phyloP scores from a whole-genome alignment of 345 rosid genomes.

The Cardamine chenopodiifolia region DNA sequence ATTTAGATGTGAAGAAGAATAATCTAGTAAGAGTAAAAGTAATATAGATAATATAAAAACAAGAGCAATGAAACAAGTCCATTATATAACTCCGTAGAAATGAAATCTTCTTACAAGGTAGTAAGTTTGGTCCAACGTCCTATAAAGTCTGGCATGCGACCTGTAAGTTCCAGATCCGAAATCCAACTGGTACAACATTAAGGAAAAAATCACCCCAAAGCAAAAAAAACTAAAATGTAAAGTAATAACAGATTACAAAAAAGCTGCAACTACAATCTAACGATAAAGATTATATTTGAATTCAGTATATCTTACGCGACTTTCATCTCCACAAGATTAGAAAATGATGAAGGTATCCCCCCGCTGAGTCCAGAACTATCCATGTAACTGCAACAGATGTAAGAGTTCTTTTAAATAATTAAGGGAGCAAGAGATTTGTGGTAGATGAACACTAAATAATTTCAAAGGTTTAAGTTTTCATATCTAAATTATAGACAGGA shows the following conservation, averaged over 20 bases:
- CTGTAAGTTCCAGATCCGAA: not conserved
- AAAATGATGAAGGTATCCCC: slow-evolving; percentile 56
- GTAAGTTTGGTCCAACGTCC: not conserved
- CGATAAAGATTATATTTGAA: not conserved
- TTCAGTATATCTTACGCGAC: slow-evolving; percentile 31
- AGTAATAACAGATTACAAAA: slow-evolving; percentile 4
- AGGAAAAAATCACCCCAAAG: not conserved
- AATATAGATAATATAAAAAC: too few species aligned
- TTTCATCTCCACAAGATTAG: slow-evolving; percentile 39
- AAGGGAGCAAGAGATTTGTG: not conserved
- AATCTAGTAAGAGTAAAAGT: too few species aligned
- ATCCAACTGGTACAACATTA: not conserved
- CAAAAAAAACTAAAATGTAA: not conserved
- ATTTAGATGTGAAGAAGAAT: too few species aligned
- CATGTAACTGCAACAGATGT: slow-evolving; percentile 49
- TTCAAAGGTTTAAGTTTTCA: not conserved
- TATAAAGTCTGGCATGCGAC: not conserved
- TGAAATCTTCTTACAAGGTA: not conserved
- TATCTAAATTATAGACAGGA: not conserved
- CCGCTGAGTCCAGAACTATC: slow-evolving; percentile 64
- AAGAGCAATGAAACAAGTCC: not conserved
- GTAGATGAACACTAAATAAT: not conserved
- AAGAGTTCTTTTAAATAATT: not conserved
- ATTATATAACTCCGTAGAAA: not conserved
- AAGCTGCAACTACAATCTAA: not conserved